These are phyloP conservation scores for Chaetomium fimeti DNA, from an alignment of 495 filamentous ascomycete genomes.

Conservation along the genomic window DNA sequence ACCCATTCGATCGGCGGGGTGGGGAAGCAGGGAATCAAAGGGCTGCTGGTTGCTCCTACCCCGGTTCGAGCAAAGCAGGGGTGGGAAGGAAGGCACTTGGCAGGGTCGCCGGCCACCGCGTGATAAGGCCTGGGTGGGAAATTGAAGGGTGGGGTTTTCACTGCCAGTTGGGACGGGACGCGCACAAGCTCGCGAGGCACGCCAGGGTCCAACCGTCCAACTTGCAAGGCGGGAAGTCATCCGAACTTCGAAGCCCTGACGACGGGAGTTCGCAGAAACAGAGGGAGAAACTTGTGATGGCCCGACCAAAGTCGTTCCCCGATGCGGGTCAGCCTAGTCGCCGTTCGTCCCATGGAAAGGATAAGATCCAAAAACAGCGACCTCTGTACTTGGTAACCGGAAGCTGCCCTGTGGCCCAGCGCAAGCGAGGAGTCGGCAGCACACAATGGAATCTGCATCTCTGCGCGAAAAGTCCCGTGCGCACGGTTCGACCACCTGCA, in stretches of 20 bases:
- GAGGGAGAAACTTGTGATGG: too few relatives aligned
- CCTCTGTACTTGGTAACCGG: too few relatives aligned
- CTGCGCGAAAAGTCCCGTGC: conserved; percentile 29
- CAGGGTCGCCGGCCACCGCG: conserved; percentile 6
- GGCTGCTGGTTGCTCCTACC: background rate
- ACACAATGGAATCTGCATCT: conserved; percentile 14
- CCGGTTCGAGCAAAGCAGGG: conserved; percentile 7
- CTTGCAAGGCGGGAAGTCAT: background rate
- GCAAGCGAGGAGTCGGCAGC: background rate
- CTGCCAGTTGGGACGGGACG: background rate
- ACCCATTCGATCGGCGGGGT: conserved; percentile 9
- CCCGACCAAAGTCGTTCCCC: too few relatives aligned
- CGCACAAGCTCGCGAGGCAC: background rate
- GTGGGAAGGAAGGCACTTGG: background rate
- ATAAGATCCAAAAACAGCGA: too few relatives aligned
- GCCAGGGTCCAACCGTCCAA: background rate
- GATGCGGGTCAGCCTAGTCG: too few relatives aligned
- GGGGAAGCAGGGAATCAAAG: conserved; percentile 6
- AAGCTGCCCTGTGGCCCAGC: background rate
- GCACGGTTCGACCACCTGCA: conserved; percentile 36
- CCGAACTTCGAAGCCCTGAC: background rate
- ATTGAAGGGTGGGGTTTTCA: conserved; percentile 17
- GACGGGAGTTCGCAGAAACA: too few relatives aligned
- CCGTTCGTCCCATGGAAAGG: background rate
- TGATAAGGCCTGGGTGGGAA: conserved; percentile 21